Evolutionary conservation across 73 alveolate species (phyloP), one percentile per base, ranked within the genome.

Genomic region (Effrenium voratum): DNA sequence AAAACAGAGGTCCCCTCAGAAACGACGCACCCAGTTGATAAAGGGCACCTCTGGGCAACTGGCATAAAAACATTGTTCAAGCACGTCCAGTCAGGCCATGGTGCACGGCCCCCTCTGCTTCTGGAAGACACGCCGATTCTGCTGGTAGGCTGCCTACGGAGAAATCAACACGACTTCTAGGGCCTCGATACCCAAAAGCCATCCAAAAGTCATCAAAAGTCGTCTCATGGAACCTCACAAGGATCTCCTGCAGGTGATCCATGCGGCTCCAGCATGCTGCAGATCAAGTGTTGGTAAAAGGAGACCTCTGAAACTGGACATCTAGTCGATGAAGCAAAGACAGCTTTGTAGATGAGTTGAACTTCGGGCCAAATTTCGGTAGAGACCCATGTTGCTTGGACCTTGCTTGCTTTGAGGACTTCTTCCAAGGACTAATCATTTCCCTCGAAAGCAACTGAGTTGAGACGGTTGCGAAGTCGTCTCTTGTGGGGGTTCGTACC

Each of bases 101-200:
- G 34, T 30, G 44, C 97, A 90, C 47, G 97, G 97, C 22, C 97
- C 97, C 30, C 97, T 40, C 45, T 90, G 97, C 73, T 90, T 90
- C 87, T 90, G 87, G 47, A 90, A 90, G 40, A 90, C 97, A 22
- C 87, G 86, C 19, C 97, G 97, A 47, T 90, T 90, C 38, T 90
- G 85, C 88, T 79, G 88, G 55, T 90, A 90, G 76, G 97, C 88
- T 66, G 83, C 97, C 97, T 90, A 68, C 5, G 16, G 40, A 55
- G 52, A 19, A 26, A 5, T 32, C 32, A 46, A 34, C 38, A 34
- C 76, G 38, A 28, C 38, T 34, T 6, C 41, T 63, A 4, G 38
- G 41, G 38, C 32, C 10, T 19, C 32, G 4, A 6, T 12, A 13
- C 41, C 76, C 76, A 41, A 59, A 43, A 5, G 34, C 30, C 30